These are phyloP conservation scores for Babesia bigemina DNA, from an alignment of 169 alveolate genomes.

Conservation along the genomic window DNA sequence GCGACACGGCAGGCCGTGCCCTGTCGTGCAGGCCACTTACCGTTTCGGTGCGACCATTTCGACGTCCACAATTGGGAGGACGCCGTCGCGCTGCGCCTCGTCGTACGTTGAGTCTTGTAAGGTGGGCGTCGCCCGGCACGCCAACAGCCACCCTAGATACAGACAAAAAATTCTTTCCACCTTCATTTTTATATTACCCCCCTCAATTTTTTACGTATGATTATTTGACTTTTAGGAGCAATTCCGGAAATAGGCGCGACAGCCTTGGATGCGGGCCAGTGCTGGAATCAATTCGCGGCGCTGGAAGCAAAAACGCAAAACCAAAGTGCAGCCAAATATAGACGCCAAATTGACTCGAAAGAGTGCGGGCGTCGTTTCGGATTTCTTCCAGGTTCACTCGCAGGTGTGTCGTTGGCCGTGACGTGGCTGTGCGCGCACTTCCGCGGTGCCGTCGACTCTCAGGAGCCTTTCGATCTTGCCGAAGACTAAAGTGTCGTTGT, in stretches of 20 bases:
- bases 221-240: not conserved
- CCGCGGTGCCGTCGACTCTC: not conserved
- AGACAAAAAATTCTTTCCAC: slow-evolving; percentile 6
- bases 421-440: slow-evolving; percentile 14
- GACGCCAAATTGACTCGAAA: too few relatives aligned
- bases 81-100: slow-evolving; percentile 58
- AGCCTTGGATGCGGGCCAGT: too few relatives aligned
- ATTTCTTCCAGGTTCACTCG: not conserved
- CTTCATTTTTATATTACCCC: slow-evolving; percentile 3
- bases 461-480: not conserved
- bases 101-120: slow-evolving; percentile 30
- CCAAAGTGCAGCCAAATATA: too few relatives aligned
- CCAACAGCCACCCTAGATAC: slow-evolving; percentile 16
- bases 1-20: not conserved
- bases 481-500: not conserved
- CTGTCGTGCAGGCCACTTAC: slow-evolving; percentile 10
- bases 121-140: slow-evolving; percentile 44
- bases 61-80: slow-evolving; percentile 62
- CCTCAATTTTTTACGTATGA: not conserved
- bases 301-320: too few relatives aligned
- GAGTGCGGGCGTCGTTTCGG: too few relatives aligned
- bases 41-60: slow-evolving; percentile 63
- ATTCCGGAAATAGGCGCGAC: too few relatives aligned
- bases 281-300: too few relatives aligned
- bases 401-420: not conserved